phyloP scores from a whole-genome alignment of 768 basidiomycete species.

The Cyathus striatus region DNA sequence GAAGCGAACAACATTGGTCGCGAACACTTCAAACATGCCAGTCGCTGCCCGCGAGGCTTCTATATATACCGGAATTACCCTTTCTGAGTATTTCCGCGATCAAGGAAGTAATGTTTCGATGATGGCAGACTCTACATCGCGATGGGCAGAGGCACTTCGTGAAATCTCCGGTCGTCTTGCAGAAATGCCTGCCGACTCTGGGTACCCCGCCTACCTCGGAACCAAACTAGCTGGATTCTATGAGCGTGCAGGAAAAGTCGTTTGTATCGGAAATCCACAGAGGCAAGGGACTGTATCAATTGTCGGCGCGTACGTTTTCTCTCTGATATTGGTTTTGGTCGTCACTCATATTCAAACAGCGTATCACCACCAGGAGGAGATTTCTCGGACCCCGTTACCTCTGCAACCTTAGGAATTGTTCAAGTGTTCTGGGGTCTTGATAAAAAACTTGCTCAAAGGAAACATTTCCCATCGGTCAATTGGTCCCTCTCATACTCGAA shows the following conservation, averaged over 20 bases:
- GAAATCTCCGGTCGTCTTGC: conserved; percentile 99
- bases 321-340: not conserved
- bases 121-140: conserved; percentile 99
- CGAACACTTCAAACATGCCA: conserved; percentile 99
- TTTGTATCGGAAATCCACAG: conserved; percentile 82
- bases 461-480: conserved; percentile 99
- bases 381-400: conserved; percentile 97
- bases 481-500: conserved; percentile 99
- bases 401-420: conserved; percentile 96
- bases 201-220: conserved; percentile 94
- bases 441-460: conserved; percentile 97
- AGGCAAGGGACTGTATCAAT: conserved; percentile 95
- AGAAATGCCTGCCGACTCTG: conserved; percentile 99
- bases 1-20: conserved; percentile 98
- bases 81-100: conserved; percentile 99
- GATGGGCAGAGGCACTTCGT: conserved; percentile 98
- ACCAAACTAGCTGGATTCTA: conserved; percentile 98
- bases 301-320: conserved; percentile 85
- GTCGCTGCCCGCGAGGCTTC: conserved; percentile 99
- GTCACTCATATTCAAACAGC: conserved; percentile 32
- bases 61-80: conserved; percentile 98
- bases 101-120: conserved; percentile 96
- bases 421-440: conserved; percentile 99
- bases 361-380: conserved; percentile 99
- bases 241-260: conserved; percentile 96